Percentiles rank a stretch among this genome's conserved stretches.
Conservation (phyloP, 352 stramenopile species). For the Globisporangium irregulare region DNA sequence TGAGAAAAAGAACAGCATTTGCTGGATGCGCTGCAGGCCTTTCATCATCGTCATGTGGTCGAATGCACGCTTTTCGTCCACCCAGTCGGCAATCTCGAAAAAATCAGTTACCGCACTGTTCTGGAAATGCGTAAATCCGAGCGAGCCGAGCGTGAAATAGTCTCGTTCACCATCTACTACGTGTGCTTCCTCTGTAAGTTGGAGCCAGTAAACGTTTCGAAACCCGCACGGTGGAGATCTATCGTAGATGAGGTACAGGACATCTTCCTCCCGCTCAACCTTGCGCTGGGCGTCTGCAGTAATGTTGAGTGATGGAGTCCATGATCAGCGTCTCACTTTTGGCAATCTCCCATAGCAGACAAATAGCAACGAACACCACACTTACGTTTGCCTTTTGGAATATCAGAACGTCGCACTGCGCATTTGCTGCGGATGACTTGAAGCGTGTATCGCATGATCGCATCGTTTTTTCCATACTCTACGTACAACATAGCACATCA, state of each 20-base stretch:
- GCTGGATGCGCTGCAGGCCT: slow-evolving; percentile 57
- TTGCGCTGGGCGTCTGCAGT: slow-evolving; percentile 19
- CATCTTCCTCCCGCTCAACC: slow-evolving; percentile 42
- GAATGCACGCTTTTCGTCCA: slow-evolving; percentile 71
- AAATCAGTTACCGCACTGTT: slow-evolving; percentile 44
- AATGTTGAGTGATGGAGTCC: neutral
- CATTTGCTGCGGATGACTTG: slow-evolving; percentile 33
- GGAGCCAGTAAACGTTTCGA: slow-evolving; percentile 65
- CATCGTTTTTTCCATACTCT: slow-evolving; percentile 50
- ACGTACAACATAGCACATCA: neutral
- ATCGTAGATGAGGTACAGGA: slow-evolving; percentile 49
- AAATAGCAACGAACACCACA: neutral
- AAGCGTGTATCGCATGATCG: slow-evolving; percentile 43
- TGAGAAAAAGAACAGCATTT: slow-evolving; percentile 72
- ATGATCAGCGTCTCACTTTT: neutral
- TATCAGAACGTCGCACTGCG: slow-evolving; percentile 29
- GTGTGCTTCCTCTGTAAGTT: slow-evolving; percentile 37
- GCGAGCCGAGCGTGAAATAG: slow-evolving; percentile 59
- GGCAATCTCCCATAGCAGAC: slow-evolving; percentile 8
- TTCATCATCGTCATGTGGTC: slow-evolving; percentile 71
- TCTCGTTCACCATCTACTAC: slow-evolving; percentile 27
- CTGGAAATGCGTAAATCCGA: slow-evolving; percentile 56
- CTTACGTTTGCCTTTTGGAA: slow-evolving; percentile 35
- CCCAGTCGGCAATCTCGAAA: slow-evolving; percentile 44
- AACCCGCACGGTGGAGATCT: slow-evolving; percentile 50